These are phyloP conservation scores for Escallonia rubra DNA, from an alignment of 129 eudicot species.

Conservation along the genomic window DNA sequence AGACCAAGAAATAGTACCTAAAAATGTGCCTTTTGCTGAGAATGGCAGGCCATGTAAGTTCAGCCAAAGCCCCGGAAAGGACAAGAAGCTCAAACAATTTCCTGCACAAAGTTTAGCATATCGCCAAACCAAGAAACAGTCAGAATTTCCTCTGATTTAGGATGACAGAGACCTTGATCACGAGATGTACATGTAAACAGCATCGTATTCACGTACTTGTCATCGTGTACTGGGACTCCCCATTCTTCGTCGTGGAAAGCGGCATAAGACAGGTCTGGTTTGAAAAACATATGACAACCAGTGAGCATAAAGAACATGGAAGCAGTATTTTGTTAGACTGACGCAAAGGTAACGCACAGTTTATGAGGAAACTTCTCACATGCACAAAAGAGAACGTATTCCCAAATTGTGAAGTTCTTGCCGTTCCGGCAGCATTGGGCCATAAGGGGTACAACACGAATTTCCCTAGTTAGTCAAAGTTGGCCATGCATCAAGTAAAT, in stretches of 20 bases:
- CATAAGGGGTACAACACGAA: background rate
- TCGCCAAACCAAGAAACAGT: slow-evolving; percentile 5
- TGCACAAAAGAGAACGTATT: background rate
- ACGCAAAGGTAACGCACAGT: background rate
- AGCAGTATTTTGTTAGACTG: background rate
- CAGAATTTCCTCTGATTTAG: slow-evolving; percentile 3
- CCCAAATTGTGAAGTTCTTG: background rate
- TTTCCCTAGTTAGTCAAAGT: too few relatives aligned
- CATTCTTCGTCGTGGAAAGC: slow-evolving; percentile 73
- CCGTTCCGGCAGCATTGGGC: background rate
- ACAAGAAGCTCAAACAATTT: slow-evolving; percentile 56
- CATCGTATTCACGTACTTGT: slow-evolving; percentile 43
- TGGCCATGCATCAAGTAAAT: too few relatives aligned
- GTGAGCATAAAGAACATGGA: slow-evolving; percentile 7
- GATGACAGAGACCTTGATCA: slow-evolving; percentile 1
- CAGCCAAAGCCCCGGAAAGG: slow-evolving; percentile 52
- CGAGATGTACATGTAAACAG: slow-evolving; percentile 13
- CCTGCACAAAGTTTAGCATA: slow-evolving; percentile 21
- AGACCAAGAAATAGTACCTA: slow-evolving; percentile 28
- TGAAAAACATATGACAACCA: slow-evolving; percentile 1
- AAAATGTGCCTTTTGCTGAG: slow-evolving; percentile 47
- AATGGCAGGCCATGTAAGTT: slow-evolving; percentile 60
- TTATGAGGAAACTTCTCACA: too few relatives aligned
- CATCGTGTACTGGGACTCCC: slow-evolving; percentile 75
- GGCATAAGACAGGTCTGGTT: slow-evolving; percentile 43